Conservation (phyloP, 805 yeast genomes). For the Diddensiella transvaalensis region DNA sequence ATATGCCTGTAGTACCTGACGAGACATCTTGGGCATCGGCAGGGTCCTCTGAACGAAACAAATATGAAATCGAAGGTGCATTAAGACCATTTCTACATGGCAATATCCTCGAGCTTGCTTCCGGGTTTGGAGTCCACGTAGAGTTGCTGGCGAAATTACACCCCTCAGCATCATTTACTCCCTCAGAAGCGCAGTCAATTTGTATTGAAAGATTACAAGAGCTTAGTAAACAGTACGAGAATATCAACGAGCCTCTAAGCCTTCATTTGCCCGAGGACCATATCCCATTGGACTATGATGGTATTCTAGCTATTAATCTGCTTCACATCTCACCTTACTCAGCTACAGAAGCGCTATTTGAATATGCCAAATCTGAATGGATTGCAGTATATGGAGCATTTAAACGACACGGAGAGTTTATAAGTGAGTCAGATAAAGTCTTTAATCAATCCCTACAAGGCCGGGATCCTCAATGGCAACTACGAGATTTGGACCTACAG, state of each 20-base stretch:
- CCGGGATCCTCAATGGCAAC: neutral
- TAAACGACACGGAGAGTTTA: neutral
- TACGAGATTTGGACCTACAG: neutral
- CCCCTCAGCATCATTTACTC: neutral
- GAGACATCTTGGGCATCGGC: neutral
- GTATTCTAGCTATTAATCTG: slow-evolving; percentile 4
- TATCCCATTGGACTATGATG: neutral
- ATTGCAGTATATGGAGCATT: slow-evolving; percentile 3
- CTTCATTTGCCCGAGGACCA: neutral
- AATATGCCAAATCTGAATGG: neutral
- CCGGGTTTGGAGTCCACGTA: slow-evolving; percentile 4
- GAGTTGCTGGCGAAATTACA: neutral
- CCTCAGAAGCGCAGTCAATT: slow-evolving; percentile 1
- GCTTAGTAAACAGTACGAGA: neutral
- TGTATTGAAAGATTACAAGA: neutral
- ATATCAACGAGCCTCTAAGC: neutral
- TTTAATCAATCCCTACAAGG: neutral
- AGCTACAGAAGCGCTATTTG: neutral
- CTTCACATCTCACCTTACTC: slow-evolving; percentile 1
- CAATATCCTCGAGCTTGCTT: slow-evolving; percentile 1
- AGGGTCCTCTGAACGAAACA: slow-evolving; percentile 4
- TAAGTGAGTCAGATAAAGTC: neutral
- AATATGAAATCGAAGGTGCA: neutral
- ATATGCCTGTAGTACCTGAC: slow-evolving; percentile 1
- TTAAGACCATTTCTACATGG: neutral